Conservation (phyloP, 139 green algal genomes). For the Haematococcus sp. region DNA sequence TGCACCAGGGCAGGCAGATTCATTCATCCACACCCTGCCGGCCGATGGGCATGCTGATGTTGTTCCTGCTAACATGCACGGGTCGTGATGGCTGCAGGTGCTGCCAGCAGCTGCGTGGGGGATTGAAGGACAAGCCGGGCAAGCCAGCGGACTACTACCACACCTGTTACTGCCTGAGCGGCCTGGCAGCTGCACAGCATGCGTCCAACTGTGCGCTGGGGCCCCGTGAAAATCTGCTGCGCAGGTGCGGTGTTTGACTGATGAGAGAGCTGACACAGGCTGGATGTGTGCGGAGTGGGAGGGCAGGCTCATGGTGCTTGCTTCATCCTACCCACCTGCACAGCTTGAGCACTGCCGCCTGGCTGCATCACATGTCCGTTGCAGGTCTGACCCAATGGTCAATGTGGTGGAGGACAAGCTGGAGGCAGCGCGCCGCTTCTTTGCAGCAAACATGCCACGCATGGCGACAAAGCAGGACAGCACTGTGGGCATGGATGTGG, state of each 20-base stretch:
- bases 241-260: no score
- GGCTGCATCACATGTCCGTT: no score
- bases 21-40: not conserved
- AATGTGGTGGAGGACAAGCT: conserved; percentile 71
- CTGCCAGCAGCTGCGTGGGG: conserved; percentile 65
- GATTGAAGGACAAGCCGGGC: conserved; percentile 94
- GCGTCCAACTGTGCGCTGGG: conserved; percentile 51
- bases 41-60: not conserved
- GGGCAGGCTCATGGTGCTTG: no score
- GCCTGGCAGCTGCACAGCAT: conserved; percentile 82
- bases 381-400: conserved; percentile 53
- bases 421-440: conserved; percentile 34
- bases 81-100: conserved; percentile 11
- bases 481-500: no score
- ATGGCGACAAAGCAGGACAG: no score
- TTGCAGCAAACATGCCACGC: not conserved
- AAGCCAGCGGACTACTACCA: conserved; percentile 95
- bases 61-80: no score
- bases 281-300: no score
- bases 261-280: no score
- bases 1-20: not conserved
- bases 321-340: no score
- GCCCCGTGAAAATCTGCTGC: conserved; percentile 53
- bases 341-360: no score
- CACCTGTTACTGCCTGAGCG: conserved; percentile 97